These are phyloP conservation scores for Fusarium circinatum DNA, from an alignment of 2,329 filamentous ascomycete species.

Conservation along the genomic window DNA sequence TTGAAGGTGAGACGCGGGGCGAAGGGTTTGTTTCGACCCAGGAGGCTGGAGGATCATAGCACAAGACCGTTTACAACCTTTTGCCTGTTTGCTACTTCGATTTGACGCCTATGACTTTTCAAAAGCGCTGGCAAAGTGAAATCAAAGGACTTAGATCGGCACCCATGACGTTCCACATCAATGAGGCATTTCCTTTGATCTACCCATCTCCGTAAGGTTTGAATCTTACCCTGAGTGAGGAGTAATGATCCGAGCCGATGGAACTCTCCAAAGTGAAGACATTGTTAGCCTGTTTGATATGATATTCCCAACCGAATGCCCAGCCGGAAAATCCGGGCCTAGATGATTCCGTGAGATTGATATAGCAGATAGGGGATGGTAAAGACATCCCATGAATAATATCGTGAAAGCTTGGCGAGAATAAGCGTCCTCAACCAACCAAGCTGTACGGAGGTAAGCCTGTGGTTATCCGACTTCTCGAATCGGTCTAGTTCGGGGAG, in stretches of 20 bases:
- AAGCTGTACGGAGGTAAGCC: neutral
- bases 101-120: neutral
- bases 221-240: conserved; percentile 8
- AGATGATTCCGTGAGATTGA: neutral
- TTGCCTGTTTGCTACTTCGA: neutral
- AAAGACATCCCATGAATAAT: conserved; percentile 15
- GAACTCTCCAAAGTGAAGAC: neutral
- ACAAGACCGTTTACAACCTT: neutral
- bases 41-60: conserved; percentile 11
- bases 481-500: conserved; percentile 15
- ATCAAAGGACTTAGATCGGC: conserved; percentile 37
- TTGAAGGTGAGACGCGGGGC: conserved; percentile 29
- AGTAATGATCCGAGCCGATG: conserved; percentile 8
- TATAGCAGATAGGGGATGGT: conserved; percentile 4
- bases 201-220: conserved; percentile 11
- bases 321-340: conserved; percentile 16
- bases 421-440: neutral
- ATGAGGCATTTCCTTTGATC: conserved; percentile 32
- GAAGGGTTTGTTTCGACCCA: conserved; percentile 8
- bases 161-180: conserved; percentile 15
- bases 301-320: neutral
- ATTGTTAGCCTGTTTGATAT: conserved; percentile 1
- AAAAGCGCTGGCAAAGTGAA: conserved; percentile 1
- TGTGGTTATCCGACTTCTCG: neutral
- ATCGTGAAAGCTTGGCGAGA: conserved; percentile 16